phyloP scores from a whole-genome alignment of 495 filamentous ascomycete genomes.

The Aspergillus conjunctus region DNA sequence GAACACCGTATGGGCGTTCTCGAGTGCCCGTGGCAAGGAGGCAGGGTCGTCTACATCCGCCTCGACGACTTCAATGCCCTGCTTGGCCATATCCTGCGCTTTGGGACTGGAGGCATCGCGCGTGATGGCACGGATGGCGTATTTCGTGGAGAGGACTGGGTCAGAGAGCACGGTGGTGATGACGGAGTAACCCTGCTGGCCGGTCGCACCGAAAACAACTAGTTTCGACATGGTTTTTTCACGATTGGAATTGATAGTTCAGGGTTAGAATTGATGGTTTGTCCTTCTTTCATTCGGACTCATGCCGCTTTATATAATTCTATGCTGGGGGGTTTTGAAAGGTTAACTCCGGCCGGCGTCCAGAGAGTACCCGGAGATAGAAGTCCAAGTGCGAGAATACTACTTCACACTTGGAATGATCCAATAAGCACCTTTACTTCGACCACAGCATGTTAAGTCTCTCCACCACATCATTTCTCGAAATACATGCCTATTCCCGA shows the following conservation, averaged over 20 bases:
- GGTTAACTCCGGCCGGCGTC: neutral
- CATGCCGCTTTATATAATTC: neutral
- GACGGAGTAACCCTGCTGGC: constrained; percentile 63
- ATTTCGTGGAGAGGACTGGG: constrained; percentile 49
- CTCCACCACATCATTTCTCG: too few species aligned
- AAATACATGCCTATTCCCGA: too few species aligned
- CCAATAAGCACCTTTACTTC: too few species aligned
- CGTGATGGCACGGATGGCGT: constrained; percentile 57
- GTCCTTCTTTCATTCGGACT: neutral
- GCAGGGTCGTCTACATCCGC: constrained; percentile 44
- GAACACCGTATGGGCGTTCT: constrained; percentile 51
- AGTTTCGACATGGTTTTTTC: constrained; percentile 30
- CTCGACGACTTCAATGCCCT: constrained; percentile 52
- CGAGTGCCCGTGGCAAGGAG: constrained; percentile 47
- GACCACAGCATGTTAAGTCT: too few species aligned
- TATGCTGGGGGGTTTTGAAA: neutral
- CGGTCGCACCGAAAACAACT: constrained; percentile 64
- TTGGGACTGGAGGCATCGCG: constrained; percentile 36
- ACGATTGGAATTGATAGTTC: neutral
- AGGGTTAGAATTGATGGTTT: neutral
- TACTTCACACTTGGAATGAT: neutral
- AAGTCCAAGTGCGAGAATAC: neutral
- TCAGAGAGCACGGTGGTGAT: constrained; percentile 53
- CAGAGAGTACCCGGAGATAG: neutral
- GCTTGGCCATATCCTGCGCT: constrained; percentile 28